Conservation (phyloP, 2,329 filamentous ascomycete species). For the Cadophora malorum region DNA sequence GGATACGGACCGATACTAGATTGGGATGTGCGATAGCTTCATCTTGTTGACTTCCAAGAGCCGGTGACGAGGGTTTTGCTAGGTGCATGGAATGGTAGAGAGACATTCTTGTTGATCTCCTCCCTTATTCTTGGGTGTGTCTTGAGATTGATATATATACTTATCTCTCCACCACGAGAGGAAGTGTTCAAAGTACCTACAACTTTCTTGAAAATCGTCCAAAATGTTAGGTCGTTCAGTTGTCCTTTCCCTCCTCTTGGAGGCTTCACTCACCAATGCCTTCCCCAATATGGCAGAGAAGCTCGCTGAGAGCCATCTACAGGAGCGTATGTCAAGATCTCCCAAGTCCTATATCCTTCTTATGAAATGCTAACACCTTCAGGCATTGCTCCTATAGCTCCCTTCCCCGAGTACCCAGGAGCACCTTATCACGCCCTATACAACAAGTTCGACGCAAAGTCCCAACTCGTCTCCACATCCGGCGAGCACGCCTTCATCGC, state of each 20-base stretch:
- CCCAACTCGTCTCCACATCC: conserved; percentile 31
- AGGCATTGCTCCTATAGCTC: conserved; percentile 27
- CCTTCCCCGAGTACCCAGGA: conserved; percentile 32
- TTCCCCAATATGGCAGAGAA: conserved; percentile 25
- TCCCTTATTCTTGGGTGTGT: background rate
- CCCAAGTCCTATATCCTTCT: background rate
- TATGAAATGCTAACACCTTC: conserved; percentile 7
- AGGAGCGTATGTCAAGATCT: conserved; percentile 20
- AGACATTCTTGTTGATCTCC: background rate
- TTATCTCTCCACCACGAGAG: background rate
- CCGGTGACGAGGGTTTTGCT: background rate
- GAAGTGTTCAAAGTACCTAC: too few species aligned
- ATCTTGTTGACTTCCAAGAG: background rate
- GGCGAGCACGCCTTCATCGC: conserved; percentile 28
- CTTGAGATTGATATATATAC: conserved; percentile 5
- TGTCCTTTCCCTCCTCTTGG: conserved; percentile 12
- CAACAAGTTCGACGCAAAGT: conserved; percentile 30
- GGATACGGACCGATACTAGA: background rate
- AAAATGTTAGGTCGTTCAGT: conserved; percentile 16
- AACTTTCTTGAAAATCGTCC: background rate
- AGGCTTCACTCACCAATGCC: conserved; percentile 19
- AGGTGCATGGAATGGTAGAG: background rate
- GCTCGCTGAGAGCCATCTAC: conserved; percentile 19
- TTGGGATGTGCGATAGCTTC: conserved; percentile 16
- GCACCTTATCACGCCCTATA: conserved; percentile 27